Evolutionary conservation across 768 basidiomycete genomes (phyloP).

Genomic region (Trametes sanguinea): DNA sequence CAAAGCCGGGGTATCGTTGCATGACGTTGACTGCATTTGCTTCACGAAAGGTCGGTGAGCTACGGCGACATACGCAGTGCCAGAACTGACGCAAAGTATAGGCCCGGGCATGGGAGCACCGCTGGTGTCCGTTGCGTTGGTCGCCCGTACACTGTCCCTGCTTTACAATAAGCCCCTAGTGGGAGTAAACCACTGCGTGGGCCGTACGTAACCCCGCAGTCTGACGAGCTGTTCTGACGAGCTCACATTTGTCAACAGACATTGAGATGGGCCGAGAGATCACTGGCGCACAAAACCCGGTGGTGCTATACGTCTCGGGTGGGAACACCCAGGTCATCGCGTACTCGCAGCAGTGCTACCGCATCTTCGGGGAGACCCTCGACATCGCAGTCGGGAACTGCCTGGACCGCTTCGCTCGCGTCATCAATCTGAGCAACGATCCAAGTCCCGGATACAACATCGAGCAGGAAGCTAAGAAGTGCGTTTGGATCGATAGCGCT

Average conservation of each 20-base stretch:
- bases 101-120: constrained; percentile 99
- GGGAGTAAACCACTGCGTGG: constrained; percentile 98
- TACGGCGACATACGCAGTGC: no score
- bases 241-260: constrained; percentile 50
- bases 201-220: constrained; percentile 63
- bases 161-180: constrained; percentile 90
- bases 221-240: no score
- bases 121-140: constrained; percentile 89
- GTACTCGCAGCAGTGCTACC: constrained; percentile 94
- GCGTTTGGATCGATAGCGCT: constrained; percentile 15
- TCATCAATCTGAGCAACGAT: constrained; percentile 93
- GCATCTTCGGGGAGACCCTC: constrained; percentile 98
- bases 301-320: constrained; percentile 97
- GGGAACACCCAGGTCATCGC: constrained; percentile 99
- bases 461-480: constrained; percentile 94
- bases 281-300: constrained; percentile 91
- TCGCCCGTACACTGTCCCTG: constrained; percentile 88
- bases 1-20: constrained; percentile 67
- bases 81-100: constrained; percentile 32
- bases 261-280: constrained; percentile 98
- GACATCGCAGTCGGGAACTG: constrained; percentile 99
- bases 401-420: constrained; percentile 93
- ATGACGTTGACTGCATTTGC: constrained; percentile 91
- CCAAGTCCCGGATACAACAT: constrained; percentile 97
- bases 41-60: constrained; percentile 82